Percentiles rank a stretch among this genome's conserved stretches.
Evolutionary conservation across 106 monocot genomes (phyloP).

Genomic region (Agapanthus africanus): DNA sequence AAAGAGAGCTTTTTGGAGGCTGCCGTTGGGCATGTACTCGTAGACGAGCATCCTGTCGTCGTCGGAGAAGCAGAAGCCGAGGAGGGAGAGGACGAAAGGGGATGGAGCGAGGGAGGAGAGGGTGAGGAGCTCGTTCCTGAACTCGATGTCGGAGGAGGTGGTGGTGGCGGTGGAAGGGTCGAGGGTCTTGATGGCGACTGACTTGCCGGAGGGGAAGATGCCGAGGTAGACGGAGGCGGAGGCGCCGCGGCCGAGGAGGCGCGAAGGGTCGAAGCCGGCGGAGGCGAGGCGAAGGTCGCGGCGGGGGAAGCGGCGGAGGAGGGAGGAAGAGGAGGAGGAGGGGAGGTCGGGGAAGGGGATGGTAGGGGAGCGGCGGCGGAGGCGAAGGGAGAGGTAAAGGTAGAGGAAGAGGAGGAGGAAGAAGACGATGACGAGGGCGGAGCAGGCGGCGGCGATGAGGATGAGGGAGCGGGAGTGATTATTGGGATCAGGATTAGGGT

Average conservation of each 20-base stretch:
- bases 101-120: slow-evolving; percentile 31
- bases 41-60: slow-evolving; percentile 34
- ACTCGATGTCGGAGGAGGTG: slow-evolving; percentile 24
- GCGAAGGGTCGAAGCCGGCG: slow-evolving; percentile 24
- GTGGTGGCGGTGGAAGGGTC: not conserved
- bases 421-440: slow-evolving; percentile 16
- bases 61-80: slow-evolving; percentile 49
- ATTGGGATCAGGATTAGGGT: not conserved
- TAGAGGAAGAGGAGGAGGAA: slow-evolving; percentile 13
- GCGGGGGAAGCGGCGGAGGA: slow-evolving; percentile 29
- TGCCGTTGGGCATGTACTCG: slow-evolving; percentile 48
- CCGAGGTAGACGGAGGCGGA: slow-evolving; percentile 52
- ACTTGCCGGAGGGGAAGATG: slow-evolving; percentile 13
- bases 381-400: slow-evolving; percentile 15
- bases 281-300: slow-evolving; percentile 34
- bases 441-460: slow-evolving; percentile 10
- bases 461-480: slow-evolving; percentile 6
- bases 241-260: slow-evolving; percentile 48
- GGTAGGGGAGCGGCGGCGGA: slow-evolving; percentile 8
- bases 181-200: slow-evolving; percentile 40
- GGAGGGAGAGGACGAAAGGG: slow-evolving; percentile 47
- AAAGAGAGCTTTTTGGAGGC: slow-evolving; percentile 56
- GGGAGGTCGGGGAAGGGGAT: not conserved
- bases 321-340: not conserved
- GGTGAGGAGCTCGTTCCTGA: slow-evolving; percentile 31